Conservation (phyloP, 1,284 basidiomycete genomes). For the Kalmanozyma brasiliensis region DNA sequence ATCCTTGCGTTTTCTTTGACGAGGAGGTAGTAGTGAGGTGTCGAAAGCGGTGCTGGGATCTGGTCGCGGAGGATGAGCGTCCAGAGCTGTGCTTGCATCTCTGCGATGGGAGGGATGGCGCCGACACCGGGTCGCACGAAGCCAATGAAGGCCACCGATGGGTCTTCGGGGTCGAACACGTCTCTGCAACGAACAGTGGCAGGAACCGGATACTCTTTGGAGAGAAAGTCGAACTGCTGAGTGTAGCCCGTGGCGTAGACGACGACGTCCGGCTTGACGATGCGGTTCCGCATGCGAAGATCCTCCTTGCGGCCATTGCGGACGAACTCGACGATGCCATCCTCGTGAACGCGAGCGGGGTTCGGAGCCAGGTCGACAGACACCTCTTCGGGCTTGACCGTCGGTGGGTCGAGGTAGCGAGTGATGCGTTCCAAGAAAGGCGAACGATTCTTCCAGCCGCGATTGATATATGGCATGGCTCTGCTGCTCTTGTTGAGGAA, state of each 20-base stretch:
- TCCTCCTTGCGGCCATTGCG: constrained; percentile 70
- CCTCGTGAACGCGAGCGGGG: constrained; percentile 71
- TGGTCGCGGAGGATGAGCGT: constrained; percentile 72
- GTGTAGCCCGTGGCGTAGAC: constrained; percentile 69
- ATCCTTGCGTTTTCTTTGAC: constrained; percentile 73
- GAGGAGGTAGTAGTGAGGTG: constrained; percentile 74
- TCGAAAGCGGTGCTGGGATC: constrained; percentile 69
- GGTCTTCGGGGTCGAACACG: constrained; percentile 72
- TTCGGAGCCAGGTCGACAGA: constrained; percentile 75
- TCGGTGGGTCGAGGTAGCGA: constrained; percentile 69
- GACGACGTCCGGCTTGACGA: constrained; percentile 72
- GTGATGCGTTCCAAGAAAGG: constrained; percentile 61
- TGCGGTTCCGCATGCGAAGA: constrained; percentile 70
- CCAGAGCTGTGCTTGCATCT: constrained; percentile 77
- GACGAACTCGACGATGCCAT: constrained; percentile 72
- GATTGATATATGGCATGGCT: constrained; percentile 69
- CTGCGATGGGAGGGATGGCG: constrained; percentile 77
- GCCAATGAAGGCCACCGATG: constrained; percentile 74
- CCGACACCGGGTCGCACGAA: constrained; percentile 75
- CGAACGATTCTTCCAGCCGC: constrained; percentile 71
- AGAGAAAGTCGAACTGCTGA: constrained; percentile 73
- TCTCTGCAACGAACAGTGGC: constrained; percentile 73
- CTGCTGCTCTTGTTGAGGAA: constrained; percentile 70
- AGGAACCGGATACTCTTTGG: constrained; percentile 71
- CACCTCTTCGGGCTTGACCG: constrained; percentile 72